Percentiles rank a stretch among this genome's conserved stretches.
Evolutionary conservation across 805 yeast genomes (phyloP).

Genomic region (Pichia cephalocereana): DNA sequence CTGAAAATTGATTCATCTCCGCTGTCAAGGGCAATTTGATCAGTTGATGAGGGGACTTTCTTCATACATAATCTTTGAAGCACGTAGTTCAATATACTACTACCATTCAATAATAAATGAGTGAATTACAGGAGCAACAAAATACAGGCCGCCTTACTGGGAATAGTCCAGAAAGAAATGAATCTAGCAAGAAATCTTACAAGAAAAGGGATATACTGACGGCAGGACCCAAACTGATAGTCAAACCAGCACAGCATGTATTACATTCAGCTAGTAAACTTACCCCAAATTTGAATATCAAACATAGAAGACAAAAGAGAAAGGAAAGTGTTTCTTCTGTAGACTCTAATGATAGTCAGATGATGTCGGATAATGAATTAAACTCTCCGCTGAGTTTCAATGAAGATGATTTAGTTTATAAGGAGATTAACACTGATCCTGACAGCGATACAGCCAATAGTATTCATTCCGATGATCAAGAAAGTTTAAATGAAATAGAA

Average conservation of each 20-base stretch:
- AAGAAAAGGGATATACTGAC: neutral
- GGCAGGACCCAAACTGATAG: constrained; percentile 1
- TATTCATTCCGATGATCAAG: neutral
- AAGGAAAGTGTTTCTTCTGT: too few relatives aligned
- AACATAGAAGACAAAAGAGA: neutral
- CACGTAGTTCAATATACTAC: too few relatives aligned
- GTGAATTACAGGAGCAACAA: too few relatives aligned
- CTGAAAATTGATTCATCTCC: too few relatives aligned
- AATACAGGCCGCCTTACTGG: too few relatives aligned
- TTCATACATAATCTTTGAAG: too few relatives aligned
- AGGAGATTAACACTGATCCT: too few relatives aligned
- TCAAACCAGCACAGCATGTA: neutral
- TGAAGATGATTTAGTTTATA: neutral
- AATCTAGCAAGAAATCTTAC: neutral
- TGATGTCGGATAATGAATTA: neutral
- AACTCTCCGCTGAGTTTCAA: neutral
- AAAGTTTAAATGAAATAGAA: neutral
- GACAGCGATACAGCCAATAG: neutral
- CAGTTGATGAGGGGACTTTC: too few relatives aligned
- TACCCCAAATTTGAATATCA: neutral
- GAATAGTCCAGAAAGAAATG: neutral
- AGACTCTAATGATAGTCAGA: neutral
- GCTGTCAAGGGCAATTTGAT: too few relatives aligned
- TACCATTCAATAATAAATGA: too few relatives aligned
- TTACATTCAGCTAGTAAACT: neutral